Evolutionary conservation across 345 rosid species (phyloP), one percentile per base, ranked within the genome.

Genomic region (Aquilaria sinensis): DNA sequence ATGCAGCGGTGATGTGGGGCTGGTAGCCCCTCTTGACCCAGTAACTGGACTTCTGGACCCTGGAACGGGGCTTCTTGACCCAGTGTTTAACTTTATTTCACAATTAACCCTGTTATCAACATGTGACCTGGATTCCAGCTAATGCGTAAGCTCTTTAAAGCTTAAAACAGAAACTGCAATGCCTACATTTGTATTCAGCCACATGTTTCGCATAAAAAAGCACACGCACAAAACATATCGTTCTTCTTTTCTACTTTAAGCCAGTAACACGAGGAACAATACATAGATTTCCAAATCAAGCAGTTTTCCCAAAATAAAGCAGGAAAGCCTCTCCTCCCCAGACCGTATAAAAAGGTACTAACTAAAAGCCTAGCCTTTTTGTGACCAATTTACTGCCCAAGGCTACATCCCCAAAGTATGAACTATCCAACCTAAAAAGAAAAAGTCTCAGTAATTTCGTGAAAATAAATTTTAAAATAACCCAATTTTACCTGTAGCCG

Each of bases 1-100:
- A 72, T 86, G 90, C 50, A 90, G 77, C 43, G 98, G 96, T 30
- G 97, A 93, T 11, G 86, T 78, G 1, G 94, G 94, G 63, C 97
- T 84, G 37, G 86, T 78, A 12, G 86, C 69, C 14, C 75, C 87
- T 70, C 83, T 82, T 0, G 94, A 81, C 56, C 69, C 76, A 10
- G 81, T 68, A 45, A 82, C 76, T 0, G 86, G 90, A 52, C 92
- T 88, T 67, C 79, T 81, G 11, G 92, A 68, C 58, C 70, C 76
- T 12, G 81, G 70, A 45, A 82, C 76, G 0, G 86, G 90, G 55
- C 92, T 88, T 67, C 79, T 81, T 12, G 92, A 68, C 51, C 74
- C 62, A 57, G 51, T 70, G 58, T 67, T 72, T 23, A 63, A 47
- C 69, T 76, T 85, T 57, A 53, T 50, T n/a, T 85, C 90, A 58